phyloP scores from a whole-genome alignment of 345 rosid genomes.

The Gossypium sturtianum region DNA sequence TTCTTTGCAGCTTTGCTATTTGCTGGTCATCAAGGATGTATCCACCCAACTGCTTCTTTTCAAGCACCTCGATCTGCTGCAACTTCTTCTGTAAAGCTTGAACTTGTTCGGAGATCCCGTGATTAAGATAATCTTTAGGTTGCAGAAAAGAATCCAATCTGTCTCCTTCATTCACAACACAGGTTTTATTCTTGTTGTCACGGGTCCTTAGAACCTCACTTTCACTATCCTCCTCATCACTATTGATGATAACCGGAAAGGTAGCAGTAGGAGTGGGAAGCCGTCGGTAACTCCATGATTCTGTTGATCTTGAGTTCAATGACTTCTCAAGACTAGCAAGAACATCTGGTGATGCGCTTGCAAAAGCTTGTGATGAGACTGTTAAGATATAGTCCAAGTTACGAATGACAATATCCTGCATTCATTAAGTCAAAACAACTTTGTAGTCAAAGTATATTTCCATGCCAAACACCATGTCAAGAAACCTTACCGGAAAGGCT shows the following conservation, averaged over 20 bases:
- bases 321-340: constrained; percentile 73
- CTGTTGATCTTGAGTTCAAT: constrained; percentile 78
- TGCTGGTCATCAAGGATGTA: constrained; percentile 80
- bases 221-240: constrained; percentile 79
- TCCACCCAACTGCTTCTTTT: constrained; percentile 62
- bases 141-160: constrained; percentile 56
- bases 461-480: not conserved
- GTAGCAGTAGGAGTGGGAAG: constrained; percentile 87
- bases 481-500: not conserved
- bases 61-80: constrained; percentile 95
- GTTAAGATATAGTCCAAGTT: constrained; percentile 85
- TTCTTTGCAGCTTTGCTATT: constrained; percentile 74
- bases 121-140: constrained; percentile 43
- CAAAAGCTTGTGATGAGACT: constrained; percentile 56
- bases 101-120: constrained; percentile 49
- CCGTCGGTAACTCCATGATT: constrained; percentile 70
- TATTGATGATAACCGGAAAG: constrained; percentile 59
- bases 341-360: constrained; percentile 64
- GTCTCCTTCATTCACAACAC: constrained; percentile 14
- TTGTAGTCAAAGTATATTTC: constrained; percentile 5
- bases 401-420: constrained; percentile 77
- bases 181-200: constrained; percentile 33
- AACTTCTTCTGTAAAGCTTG: constrained; percentile 77
- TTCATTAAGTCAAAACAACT: constrained; percentile 15
- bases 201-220: constrained; percentile 57